These are phyloP conservation scores for Vaucheria bursata DNA, from an alignment of 352 stramenopile genomes.

Conservation along the genomic window DNA sequence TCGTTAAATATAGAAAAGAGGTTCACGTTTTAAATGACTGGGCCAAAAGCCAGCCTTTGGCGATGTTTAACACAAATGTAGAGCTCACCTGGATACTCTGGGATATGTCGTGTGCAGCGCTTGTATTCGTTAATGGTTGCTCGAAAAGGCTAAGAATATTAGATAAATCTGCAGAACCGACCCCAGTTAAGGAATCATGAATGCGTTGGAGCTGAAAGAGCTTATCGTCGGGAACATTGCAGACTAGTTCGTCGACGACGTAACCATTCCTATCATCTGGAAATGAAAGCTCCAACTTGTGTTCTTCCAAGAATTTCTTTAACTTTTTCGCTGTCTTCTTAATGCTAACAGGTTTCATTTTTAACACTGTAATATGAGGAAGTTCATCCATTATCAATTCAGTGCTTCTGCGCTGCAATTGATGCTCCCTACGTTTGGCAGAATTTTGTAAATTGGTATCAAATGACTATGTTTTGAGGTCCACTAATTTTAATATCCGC, in stretches of 20 bases:
- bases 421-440: background rate
- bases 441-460: background rate
- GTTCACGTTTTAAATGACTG: background rate
- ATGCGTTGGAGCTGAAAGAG: conserved; percentile 45
- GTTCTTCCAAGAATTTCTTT: background rate
- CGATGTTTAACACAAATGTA: background rate
- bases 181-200: conserved; percentile 27
- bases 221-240: conserved; percentile 29
- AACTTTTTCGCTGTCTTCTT: conserved; percentile 12
- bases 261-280: background rate
- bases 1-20: background rate
- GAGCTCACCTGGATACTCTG: background rate
- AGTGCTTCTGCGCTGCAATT: too few relatives aligned
- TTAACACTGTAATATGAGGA: background rate
- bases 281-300: too few relatives aligned
- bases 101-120: background rate
- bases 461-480: background rate
- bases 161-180: background rate
- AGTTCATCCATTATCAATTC: conserved; percentile 9
- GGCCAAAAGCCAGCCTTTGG: background rate
- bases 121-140: background rate
- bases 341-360: background rate
- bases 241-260: conserved; percentile 21
- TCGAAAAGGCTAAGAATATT: background rate
- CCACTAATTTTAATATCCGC: background rate